phyloP scores from a whole-genome alignment of 1,139 yeast species.

The Candida sp. region DNA sequence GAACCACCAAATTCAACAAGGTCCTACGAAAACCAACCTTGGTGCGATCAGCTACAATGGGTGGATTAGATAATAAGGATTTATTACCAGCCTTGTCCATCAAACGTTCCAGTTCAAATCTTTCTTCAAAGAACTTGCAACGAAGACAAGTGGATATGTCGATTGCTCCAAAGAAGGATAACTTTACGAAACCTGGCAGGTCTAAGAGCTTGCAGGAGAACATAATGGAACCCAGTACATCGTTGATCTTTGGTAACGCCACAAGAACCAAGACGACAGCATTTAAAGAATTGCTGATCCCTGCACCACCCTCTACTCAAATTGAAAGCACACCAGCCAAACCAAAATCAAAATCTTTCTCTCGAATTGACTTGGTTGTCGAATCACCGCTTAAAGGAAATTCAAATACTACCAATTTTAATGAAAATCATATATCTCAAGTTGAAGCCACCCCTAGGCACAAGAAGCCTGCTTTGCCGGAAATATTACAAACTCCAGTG shows the following conservation, averaged over 20 bases:
- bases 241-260: constrained; percentile 27
- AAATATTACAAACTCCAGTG: background rate
- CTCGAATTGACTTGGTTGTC: constrained; percentile 14
- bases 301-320: constrained; percentile 9
- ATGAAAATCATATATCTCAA: background rate
- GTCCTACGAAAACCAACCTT: constrained; percentile 8
- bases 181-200: background rate
- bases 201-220: constrained; percentile 3
- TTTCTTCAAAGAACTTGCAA: constrained; percentile 39
- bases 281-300: background rate
- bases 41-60: constrained; percentile 6
- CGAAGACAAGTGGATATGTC: constrained; percentile 49
- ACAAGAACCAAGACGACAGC: constrained; percentile 15
- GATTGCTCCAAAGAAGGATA: constrained; percentile 6
- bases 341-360: constrained; percentile 11
- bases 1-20: constrained; percentile 8
- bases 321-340: constrained; percentile 25
- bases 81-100: constrained; percentile 30
- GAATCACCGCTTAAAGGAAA: background rate
- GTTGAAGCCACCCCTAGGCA: constrained; percentile 7
- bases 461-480: background rate
- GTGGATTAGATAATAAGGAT: constrained; percentile 14
- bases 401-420: background rate
- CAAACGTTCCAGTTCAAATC: constrained; percentile 40
- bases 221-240: constrained; percentile 1